A percentile compares a stretch with the other conserved stretches of the same genome.
phyloP scores from a whole-genome alignment of 352 stramenopile species.

The Pseudoperonospora humuli region DNA sequence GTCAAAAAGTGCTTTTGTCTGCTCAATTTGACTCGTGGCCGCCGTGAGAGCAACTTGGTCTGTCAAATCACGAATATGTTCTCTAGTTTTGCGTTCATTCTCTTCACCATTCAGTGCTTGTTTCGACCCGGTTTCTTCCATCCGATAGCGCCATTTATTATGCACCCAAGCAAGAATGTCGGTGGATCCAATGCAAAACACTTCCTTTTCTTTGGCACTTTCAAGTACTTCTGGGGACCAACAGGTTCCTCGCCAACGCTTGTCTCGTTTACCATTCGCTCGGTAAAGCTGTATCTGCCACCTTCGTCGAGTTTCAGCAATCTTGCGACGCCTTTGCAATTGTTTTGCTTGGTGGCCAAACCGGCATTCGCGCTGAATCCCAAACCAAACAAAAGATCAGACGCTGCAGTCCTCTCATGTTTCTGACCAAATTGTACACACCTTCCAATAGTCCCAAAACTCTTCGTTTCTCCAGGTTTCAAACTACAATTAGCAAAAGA shows the following conservation, averaged over 20 bases:
- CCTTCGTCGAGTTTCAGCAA: slow-evolving; percentile 43
- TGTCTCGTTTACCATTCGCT: slow-evolving; percentile 52
- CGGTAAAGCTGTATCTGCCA: slow-evolving; percentile 47
- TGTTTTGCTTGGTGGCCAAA: slow-evolving; percentile 35
- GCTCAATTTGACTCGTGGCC: slow-evolving; percentile 45
- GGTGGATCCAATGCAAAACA: slow-evolving; percentile 42
- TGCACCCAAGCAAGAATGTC: slow-evolving; percentile 47
- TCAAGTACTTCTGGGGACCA: slow-evolving; percentile 45
- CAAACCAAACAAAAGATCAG: not conserved
- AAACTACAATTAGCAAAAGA: slow-evolving; percentile 33
- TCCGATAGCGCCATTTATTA: slow-evolving; percentile 35
- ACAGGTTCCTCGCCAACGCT: slow-evolving; percentile 38
- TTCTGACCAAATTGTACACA: slow-evolving; percentile 11
- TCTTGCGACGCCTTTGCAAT: slow-evolving; percentile 20
- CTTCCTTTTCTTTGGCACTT: slow-evolving; percentile 36
- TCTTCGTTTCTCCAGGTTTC: slow-evolving; percentile 70
- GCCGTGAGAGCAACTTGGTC: slow-evolving; percentile 40
- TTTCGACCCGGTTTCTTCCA: slow-evolving; percentile 6
- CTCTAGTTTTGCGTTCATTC: slow-evolving; percentile 16
- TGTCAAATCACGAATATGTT: slow-evolving; percentile 29
- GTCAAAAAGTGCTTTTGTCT: slow-evolving; percentile 54
- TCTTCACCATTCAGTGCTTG: slow-evolving; percentile 17
- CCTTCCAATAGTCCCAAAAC: slow-evolving; percentile 75
- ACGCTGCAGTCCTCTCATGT: not conserved
- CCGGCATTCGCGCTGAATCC: slow-evolving; percentile 46